These are phyloP conservation scores for Vairimorpha necatrix DNA, from an alignment of 371 early-diverging fungal species.

Conservation along the genomic window DNA sequence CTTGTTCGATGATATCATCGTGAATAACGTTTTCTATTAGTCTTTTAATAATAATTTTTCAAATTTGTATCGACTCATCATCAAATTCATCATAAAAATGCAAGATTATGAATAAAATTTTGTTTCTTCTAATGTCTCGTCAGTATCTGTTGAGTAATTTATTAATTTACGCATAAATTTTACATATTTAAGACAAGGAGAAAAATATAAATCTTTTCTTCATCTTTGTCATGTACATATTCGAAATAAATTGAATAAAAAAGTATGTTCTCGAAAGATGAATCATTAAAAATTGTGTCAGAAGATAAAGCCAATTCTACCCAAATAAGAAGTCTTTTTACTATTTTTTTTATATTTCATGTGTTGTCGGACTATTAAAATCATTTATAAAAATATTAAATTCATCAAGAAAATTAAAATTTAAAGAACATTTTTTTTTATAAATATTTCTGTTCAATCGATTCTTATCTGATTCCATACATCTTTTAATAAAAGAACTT, in stretches of 20 bases:
- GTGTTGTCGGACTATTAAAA: slow-evolving; percentile 8
- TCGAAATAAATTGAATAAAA: slow-evolving; percentile 2
- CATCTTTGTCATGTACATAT: slow-evolving; percentile 36
- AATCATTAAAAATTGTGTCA: not conserved
- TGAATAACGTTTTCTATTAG: slow-evolving; percentile 15
- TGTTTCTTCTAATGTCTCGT: not conserved
- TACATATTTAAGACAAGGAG: slow-evolving; percentile 10
- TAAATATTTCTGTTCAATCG: no score
- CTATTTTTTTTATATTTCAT: slow-evolving; percentile 9
- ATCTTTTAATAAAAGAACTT: no score
- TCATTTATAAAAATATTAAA: slow-evolving; percentile 12
- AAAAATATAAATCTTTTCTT: slow-evolving; percentile 42
- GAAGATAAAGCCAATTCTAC: not conserved
- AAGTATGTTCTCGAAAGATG: slow-evolving; percentile 7
- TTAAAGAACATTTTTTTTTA: no score
- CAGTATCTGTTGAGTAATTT: not conserved
- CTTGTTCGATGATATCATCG: slow-evolving; percentile 17
- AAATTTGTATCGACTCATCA: slow-evolving; percentile 23
- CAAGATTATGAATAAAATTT: slow-evolving; percentile 42
- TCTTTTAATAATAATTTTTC: slow-evolving; percentile 33
- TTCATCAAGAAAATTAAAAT: not conserved
- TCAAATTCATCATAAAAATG: slow-evolving; percentile 52
- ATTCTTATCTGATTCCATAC: no score
- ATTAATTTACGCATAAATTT: slow-evolving; percentile 22
- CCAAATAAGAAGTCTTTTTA: slow-evolving; percentile 22